A percentile compares a stretch with the other conserved stretches of the same genome.
phyloP scores from a whole-genome alignment of 345 rosid species.

The Clarkia xantiana region DNA sequence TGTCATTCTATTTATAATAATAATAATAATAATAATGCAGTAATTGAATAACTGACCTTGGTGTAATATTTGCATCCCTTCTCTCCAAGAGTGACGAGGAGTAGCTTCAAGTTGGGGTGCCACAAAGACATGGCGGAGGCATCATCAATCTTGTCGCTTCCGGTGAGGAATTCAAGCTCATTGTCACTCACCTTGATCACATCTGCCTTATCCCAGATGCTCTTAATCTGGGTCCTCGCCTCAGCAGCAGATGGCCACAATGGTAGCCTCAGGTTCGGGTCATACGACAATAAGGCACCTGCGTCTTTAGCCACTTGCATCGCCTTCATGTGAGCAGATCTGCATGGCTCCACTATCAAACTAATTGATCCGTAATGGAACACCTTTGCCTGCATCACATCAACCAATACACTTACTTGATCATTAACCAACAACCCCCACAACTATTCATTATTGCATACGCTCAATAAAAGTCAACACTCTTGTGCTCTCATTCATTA shows the following conservation, averaged over 20 bases:
- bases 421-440: too few relatives aligned
- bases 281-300: constrained; percentile 85
- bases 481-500: too few relatives aligned
- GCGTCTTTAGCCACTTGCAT: constrained; percentile 86
- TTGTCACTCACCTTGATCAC: constrained; percentile 86
- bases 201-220: constrained; percentile 97
- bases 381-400: constrained; percentile 53
- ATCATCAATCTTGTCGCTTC: constrained; percentile 62
- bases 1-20: background rate
- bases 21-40: background rate
- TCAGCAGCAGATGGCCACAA: constrained; percentile 84
- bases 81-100: constrained; percentile 85
- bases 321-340: constrained; percentile 86
- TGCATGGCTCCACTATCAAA: constrained; percentile 94
- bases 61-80: constrained; percentile 92
- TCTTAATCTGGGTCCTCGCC: constrained; percentile 74
- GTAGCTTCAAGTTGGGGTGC: constrained; percentile 73
- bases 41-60: constrained; percentile 38
- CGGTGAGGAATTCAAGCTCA: constrained; percentile 91
- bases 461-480: too few relatives aligned
- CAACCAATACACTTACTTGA: too few relatives aligned
- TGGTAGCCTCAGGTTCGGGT: constrained; percentile 88
- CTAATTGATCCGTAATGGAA: constrained; percentile 98
- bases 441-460: too few relatives aligned
- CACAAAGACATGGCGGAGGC: constrained; percentile 70